Evolutionary conservation across 805 yeast species (phyloP).

Genomic region (Saccharomycopsis babjevae): DNA sequence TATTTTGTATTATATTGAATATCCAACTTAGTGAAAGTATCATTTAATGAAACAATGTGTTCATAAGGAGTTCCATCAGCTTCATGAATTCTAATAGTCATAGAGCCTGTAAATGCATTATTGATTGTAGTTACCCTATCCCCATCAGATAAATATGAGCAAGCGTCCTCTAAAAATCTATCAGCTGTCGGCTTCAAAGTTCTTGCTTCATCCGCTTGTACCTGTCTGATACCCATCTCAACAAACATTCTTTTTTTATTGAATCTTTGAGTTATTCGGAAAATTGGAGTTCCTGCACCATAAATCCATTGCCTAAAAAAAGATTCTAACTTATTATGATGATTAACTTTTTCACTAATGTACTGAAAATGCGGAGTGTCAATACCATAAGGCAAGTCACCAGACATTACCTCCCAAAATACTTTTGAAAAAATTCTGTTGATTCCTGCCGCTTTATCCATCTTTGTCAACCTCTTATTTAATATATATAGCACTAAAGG

Average conservation of each 20-base stretch:
- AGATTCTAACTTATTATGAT: conserved; percentile 67
- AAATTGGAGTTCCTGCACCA: conserved; percentile 81
- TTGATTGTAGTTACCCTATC: conserved; percentile 20
- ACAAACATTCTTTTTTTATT: conserved; percentile 89
- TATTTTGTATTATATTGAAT: conserved; percentile 93
- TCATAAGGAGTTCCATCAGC: conserved; percentile 99
- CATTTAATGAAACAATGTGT: conserved; percentile 88
- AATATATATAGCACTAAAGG: conserved; percentile 78
- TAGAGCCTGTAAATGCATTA: conserved; percentile 72
- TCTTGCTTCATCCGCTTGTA: conserved; percentile 55
- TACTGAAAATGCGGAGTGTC: conserved; percentile 81
- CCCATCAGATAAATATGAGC: conserved; percentile 3
- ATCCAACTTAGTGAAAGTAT: conserved; percentile 74
- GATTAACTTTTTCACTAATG: conserved; percentile 91
- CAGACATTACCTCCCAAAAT: conserved; percentile 90
- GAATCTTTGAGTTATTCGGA: conserved; percentile 82
- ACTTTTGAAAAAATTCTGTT: conserved; percentile 86
- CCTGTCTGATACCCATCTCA: conserved; percentile 90
- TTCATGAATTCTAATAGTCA: conserved; percentile 94
- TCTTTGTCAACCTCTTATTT: conserved; percentile 89
- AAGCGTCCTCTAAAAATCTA: conserved; percentile 32
- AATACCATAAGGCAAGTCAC: conserved; percentile 72
- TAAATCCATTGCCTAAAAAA: conserved; percentile 93
- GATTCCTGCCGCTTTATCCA: conserved; percentile 88
- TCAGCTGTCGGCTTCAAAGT: conserved; percentile 26